phyloP scores from a whole-genome alignment of 1,139 yeast genomes.

The Pichia sp. region DNA sequence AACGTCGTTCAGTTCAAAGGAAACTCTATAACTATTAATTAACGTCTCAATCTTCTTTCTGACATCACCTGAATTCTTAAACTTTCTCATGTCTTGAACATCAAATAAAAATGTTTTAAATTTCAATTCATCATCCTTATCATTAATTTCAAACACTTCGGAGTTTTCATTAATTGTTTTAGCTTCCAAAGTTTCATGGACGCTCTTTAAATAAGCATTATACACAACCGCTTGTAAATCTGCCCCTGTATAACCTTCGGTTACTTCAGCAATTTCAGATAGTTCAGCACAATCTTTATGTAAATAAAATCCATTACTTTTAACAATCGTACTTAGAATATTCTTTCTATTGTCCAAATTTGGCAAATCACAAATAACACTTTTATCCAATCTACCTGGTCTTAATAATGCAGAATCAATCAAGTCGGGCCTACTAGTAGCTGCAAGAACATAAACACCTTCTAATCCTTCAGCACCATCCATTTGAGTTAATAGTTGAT shows the following conservation, averaged over 20 bases:
- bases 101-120: neutral
- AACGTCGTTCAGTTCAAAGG: neutral
- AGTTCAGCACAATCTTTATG: constrained; percentile 45
- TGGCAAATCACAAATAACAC: constrained; percentile 88
- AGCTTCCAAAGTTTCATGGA: constrained; percentile 64
- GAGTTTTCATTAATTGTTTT: neutral
- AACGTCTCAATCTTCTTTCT: constrained; percentile 8
- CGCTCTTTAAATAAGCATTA: constrained; percentile 87
- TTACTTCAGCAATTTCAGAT: constrained; percentile 47
- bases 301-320: constrained; percentile 43
- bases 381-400: constrained; percentile 93
- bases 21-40: constrained; percentile 1
- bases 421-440: constrained; percentile 91
- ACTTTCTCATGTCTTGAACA: neutral
- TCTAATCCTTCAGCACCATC: constrained; percentile 98
- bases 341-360: constrained; percentile 61
- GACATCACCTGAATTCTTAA: constrained; percentile 14
- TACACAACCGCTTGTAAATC: constrained; percentile 90
- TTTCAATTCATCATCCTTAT: neutral
- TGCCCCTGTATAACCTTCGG: constrained; percentile 88
- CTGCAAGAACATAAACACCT: constrained; percentile 94
- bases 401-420: constrained; percentile 91
- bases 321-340: constrained; percentile 59
- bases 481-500: constrained; percentile 96
- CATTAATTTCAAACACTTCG: constrained; percentile 30